phyloP scores from a whole-genome alignment of 306 rosid genomes.

The Bauhinia variegata region DNA sequence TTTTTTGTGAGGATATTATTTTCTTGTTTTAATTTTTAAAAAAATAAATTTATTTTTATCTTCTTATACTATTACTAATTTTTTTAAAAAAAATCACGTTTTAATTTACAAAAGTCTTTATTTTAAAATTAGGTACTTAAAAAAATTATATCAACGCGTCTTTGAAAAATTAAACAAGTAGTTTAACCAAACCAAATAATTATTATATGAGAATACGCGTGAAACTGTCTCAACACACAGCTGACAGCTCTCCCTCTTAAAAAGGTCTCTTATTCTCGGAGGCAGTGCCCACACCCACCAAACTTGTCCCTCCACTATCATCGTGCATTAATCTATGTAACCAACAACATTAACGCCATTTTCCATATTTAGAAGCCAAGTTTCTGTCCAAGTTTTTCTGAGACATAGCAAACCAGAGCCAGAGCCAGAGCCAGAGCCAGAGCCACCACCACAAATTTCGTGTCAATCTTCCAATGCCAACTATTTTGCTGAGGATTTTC shows the following conservation, averaged over 20 bases:
- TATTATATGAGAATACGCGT: conserved; percentile 37
- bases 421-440: conserved; percentile 5
- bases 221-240: background rate
- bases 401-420: background rate
- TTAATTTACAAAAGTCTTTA: too few relatives aligned
- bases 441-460: conserved; percentile 20
- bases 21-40: too few relatives aligned
- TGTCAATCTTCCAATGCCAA: conserved; percentile 47
- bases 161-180: conserved; percentile 28
- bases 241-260: too few relatives aligned
- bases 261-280: too few relatives aligned
- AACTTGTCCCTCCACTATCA: too few relatives aligned
- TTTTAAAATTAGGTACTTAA: too few relatives aligned
- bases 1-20: too few relatives aligned
- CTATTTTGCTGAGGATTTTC: conserved; percentile 52
- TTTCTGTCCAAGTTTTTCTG: conserved; percentile 36
- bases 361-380: conserved; percentile 28
- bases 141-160: conserved; percentile 53
- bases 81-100: too few relatives aligned
- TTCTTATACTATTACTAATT: too few relatives aligned
- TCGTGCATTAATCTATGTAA: background rate
- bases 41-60: too few relatives aligned
- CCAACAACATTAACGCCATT: too few relatives aligned
- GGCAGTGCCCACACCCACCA: too few relatives aligned
- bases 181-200: background rate